phyloP scores from a whole-genome alignment of 345 rosid genomes.

The Toxicodendron radicans region DNA sequence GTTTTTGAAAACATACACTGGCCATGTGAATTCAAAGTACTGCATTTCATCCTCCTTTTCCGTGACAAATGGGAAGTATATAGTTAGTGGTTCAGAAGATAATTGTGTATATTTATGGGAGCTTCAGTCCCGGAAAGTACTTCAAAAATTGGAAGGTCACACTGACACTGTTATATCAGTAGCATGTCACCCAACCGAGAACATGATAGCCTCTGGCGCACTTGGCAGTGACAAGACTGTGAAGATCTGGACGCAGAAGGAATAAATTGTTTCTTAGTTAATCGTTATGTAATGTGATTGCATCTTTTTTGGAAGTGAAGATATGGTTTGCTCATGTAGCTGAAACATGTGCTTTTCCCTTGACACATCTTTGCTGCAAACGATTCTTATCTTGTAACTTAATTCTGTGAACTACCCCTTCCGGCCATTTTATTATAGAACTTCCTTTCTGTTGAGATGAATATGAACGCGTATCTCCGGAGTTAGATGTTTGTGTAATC shows the following conservation, averaged over 20 bases:
- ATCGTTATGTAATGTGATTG: neutral
- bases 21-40: slow-evolving; percentile 70
- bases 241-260: slow-evolving; percentile 78
- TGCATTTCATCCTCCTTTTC: slow-evolving; percentile 79
- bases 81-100: slow-evolving; percentile 93
- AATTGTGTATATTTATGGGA: slow-evolving; percentile 86
- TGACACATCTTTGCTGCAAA: neutral
- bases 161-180: slow-evolving; percentile 77
- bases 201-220: slow-evolving; percentile 85
- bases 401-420: neutral
- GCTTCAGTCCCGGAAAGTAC: slow-evolving; percentile 68
- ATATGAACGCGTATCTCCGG: neutral
- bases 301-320: neutral
- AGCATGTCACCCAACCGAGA: slow-evolving; percentile 79
- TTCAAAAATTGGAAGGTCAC: slow-evolving; percentile 95
- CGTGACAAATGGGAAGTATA: slow-evolving; percentile 67
- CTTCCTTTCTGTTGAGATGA: neutral
- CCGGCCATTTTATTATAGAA: neutral
- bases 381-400: neutral
- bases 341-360: neutral
- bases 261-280: neutral
- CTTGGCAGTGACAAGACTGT: slow-evolving; percentile 73
- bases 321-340: neutral
- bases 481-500: neutral
- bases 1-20: slow-evolving; percentile 75